phyloP scores from a whole-genome alignment of 495 filamentous ascomycete species.

The Hyphodiscus hymeniophilus region DNA sequence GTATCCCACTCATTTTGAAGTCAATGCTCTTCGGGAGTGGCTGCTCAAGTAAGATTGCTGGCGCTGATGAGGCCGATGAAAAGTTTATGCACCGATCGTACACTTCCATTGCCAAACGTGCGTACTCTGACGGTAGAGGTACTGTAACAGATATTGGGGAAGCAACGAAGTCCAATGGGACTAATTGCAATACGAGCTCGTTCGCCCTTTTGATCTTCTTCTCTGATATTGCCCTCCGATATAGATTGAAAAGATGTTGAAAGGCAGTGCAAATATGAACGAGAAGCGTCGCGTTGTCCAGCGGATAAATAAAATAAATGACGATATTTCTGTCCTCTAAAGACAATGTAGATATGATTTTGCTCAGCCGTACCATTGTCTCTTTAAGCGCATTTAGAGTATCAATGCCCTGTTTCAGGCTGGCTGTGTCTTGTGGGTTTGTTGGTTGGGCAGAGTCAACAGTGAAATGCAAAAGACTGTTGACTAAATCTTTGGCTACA shows the following conservation, averaged over 20 bases:
- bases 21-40: constrained; percentile 62
- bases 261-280: constrained; percentile 76
- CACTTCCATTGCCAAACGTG: constrained; percentile 68
- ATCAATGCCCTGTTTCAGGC: not conserved
- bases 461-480: constrained; percentile 32
- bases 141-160: constrained; percentile 57
- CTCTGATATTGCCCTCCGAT: constrained; percentile 45
- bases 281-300: constrained; percentile 52
- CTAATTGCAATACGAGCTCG: constrained; percentile 75
- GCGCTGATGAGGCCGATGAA: constrained; percentile 44
- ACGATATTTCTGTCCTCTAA: constrained; percentile 59
- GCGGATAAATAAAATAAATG: constrained; percentile 79
- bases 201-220: constrained; percentile 41
- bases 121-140: constrained; percentile 57
- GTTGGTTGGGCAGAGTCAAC: constrained; percentile 8
- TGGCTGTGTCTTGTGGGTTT: constrained; percentile 14
- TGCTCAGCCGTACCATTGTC: constrained; percentile 25
- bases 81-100: constrained; percentile 75
- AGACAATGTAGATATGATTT: constrained; percentile 34
- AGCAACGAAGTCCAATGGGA: constrained; percentile 64
- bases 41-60: constrained; percentile 70
- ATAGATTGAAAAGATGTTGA: constrained; percentile 63
- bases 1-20: constrained; percentile 64
- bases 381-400: constrained; percentile 24
- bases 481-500: constrained; percentile 39